Evolutionary conservation across 345 rosid species (phyloP).

Genomic region (Arabis alpina): DNA sequence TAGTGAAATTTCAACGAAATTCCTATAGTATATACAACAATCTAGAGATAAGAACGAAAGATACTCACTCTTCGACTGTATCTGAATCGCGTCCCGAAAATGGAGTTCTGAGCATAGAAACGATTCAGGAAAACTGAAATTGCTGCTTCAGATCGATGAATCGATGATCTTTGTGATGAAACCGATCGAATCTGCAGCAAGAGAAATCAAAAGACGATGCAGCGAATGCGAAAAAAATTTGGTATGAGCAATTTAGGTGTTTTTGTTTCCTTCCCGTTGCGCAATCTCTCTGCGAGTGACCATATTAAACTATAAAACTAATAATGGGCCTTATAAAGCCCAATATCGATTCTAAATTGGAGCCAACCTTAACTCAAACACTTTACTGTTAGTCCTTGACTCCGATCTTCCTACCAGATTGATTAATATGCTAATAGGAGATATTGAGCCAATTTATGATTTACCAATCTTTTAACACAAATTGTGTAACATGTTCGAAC

Average conservation of each 20-base stretch:
- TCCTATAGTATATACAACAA: not conserved
- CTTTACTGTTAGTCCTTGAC: not conserved
- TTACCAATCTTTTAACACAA: not conserved
- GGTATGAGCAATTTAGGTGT: not conserved
- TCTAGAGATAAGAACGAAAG: slow-evolving; percentile 8
- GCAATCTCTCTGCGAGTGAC: not conserved
- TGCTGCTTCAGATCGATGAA: slow-evolving; percentile 10
- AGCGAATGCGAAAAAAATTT: slow-evolving; percentile 19
- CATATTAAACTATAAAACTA: not conserved
- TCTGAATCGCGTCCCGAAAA: slow-evolving; percentile 17
- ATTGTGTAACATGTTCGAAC: not conserved
- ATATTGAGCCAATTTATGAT: not conserved
- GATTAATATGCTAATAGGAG: too few species aligned
- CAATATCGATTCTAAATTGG: not conserved
- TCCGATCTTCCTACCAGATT: too few species aligned
- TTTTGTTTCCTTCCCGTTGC: slow-evolving; percentile 29
- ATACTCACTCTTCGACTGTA: slow-evolving; percentile 5
- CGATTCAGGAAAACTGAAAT: not conserved
- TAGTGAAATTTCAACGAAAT: not conserved
- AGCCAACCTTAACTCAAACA: not conserved
- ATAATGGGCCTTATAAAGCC: slow-evolving; percentile 19
- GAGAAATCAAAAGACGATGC: slow-evolving; percentile 14
- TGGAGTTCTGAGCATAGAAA: not conserved
- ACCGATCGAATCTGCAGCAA: slow-evolving; percentile 12
- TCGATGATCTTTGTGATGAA: slow-evolving; percentile 11